A percentile compares a stretch with the other conserved stretches of the same genome.
These are phyloP conservation scores for Alternaria brassicae DNA, from an alignment of 2,329 filamentous ascomycete species.

Conservation along the genomic window DNA sequence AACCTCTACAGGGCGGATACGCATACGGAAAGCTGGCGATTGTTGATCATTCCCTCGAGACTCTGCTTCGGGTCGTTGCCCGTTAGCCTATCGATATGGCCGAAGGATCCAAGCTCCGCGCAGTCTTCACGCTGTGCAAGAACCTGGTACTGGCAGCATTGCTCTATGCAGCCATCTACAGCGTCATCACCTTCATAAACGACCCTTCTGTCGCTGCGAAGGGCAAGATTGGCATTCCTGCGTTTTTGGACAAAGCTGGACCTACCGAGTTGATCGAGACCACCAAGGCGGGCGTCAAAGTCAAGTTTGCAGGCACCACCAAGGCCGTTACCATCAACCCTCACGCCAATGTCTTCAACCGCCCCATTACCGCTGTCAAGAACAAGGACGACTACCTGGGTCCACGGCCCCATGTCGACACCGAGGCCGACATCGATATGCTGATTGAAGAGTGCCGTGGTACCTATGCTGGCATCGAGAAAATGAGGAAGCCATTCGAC, in stretches of 20 bases:
- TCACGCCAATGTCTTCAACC: conserved; percentile 62
- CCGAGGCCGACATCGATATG: conserved; percentile 60
- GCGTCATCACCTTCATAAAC: conserved; percentile 51
- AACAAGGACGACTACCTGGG: conserved; percentile 62
- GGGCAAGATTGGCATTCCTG: conserved; percentile 53
- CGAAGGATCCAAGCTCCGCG: conserved; percentile 40
- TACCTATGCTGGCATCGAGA: conserved; percentile 60
- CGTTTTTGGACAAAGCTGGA: conserved; percentile 51
- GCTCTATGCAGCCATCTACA: conserved; percentile 53
- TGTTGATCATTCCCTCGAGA: conserved; percentile 10
- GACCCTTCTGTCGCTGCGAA: conserved; percentile 51
- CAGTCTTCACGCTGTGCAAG: conserved; percentile 50
- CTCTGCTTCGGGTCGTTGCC: conserved; percentile 26
- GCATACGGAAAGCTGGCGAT: conserved; percentile 15
- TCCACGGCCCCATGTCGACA: conserved; percentile 60
- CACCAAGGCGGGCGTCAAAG: conserved; percentile 50
- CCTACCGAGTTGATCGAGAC: conserved; percentile 52
- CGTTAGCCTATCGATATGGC: conserved; percentile 39
- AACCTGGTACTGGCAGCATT: conserved; percentile 54
- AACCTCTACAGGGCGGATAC: not conserved
- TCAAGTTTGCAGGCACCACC: conserved; percentile 53
- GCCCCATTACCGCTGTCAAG: conserved; percentile 59
- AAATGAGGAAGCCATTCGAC: conserved; percentile 62
- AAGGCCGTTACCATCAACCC: conserved; percentile 58
- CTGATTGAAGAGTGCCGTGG: conserved; percentile 62